These are phyloP conservation scores for Dothidotthia symphoricarpi DNA, from an alignment of 2,329 filamentous ascomycete species.

Conservation along the genomic window DNA sequence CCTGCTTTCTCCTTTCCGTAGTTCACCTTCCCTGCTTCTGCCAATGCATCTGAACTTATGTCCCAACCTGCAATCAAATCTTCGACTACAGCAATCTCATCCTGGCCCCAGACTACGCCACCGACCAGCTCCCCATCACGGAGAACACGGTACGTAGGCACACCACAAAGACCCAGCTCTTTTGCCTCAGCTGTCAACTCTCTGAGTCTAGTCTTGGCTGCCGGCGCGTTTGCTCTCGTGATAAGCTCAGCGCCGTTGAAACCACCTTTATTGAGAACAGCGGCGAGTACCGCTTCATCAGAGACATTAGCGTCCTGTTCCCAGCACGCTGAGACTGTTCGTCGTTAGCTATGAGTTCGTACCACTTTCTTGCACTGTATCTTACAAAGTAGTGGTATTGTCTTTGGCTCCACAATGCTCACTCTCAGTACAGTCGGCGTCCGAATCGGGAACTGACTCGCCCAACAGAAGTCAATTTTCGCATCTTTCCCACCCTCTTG, in stretches of 20 bases:
- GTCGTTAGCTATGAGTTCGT: slow-evolving; percentile 7
- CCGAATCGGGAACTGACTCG: slow-evolving; percentile 34
- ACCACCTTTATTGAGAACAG: slow-evolving; percentile 27
- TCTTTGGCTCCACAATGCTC: slow-evolving; percentile 27
- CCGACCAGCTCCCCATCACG: slow-evolving; percentile 15
- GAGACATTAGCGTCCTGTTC: slow-evolving; percentile 31
- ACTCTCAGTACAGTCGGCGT: slow-evolving; percentile 36
- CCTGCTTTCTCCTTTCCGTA: too few relatives aligned
- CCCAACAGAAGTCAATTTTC: slow-evolving; percentile 31
- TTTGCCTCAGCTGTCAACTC: slow-evolving; percentile 35
- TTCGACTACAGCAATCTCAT: slow-evolving; percentile 35
- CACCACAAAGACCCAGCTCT: slow-evolving; percentile 32
- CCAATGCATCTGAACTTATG: slow-evolving; percentile 4
- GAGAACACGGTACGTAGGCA: slow-evolving; percentile 34
- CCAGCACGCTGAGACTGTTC: slow-evolving; percentile 35
- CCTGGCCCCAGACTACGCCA: slow-evolving; percentile 37
- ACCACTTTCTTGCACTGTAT: background rate
- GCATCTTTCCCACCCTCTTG: slow-evolving; percentile 27
- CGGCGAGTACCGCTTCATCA: slow-evolving; percentile 22
- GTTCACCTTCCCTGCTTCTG: too few relatives aligned
- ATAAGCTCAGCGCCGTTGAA: slow-evolving; percentile 27
- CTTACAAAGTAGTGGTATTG: slow-evolving; percentile 27
- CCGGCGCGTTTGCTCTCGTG: slow-evolving; percentile 24
- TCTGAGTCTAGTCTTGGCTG: slow-evolving; percentile 25
- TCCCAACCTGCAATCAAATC: slow-evolving; percentile 38